Evolutionary conservation across 257 asterid species (phyloP).

Genomic region (Solanum infundibuliforme): DNA sequence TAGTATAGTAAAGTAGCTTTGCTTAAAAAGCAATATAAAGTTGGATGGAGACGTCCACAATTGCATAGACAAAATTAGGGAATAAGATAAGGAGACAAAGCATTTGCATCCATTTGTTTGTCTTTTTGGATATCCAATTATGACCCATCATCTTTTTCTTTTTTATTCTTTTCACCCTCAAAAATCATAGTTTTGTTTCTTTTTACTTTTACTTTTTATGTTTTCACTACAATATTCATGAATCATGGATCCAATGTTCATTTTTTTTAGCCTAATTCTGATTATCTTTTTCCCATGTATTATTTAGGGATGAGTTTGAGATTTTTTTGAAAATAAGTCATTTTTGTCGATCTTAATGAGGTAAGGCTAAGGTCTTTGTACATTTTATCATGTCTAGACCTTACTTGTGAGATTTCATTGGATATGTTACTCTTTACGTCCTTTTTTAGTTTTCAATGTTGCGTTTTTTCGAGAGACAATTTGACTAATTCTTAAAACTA

Average conservation of each 20-base stretch:
- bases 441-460: background rate
- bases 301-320: too few relatives aligned
- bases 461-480: background rate
- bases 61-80: background rate
- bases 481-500: too few relatives aligned
- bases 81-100: background rate
- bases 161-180: background rate
- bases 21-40: background rate
- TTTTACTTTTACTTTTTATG: background rate
- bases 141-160: background rate
- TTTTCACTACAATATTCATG: background rate
- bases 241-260: background rate
- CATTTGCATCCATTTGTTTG: background rate
- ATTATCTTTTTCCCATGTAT: background rate
- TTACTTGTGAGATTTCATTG: background rate
- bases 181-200: background rate
- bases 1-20: background rate
- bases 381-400: too few relatives aligned
- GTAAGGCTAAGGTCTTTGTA: too few relatives aligned
- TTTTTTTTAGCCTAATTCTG: background rate
- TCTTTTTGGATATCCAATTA: background rate
- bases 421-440: too few relatives aligned
- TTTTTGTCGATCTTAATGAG: background rate
- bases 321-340: too few relatives aligned
- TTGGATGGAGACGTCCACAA: background rate